phyloP scores from a whole-genome alignment of 805 yeast species.

The Gaillardinia entomophila region DNA sequence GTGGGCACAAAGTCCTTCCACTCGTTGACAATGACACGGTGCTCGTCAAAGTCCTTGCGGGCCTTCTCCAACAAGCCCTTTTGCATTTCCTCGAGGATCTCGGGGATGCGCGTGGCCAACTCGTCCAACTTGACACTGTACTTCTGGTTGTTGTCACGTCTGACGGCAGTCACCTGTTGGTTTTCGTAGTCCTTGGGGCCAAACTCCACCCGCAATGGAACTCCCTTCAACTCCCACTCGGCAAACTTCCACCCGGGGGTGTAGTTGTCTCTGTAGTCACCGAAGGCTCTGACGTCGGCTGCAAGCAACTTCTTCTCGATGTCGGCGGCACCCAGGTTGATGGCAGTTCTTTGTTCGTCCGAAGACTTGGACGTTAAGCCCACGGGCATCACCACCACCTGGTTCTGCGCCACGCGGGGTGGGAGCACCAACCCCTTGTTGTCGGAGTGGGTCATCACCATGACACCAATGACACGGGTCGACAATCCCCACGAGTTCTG shows the following conservation, averaged over 20 bases:
- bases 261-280: constrained; percentile 91
- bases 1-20: constrained; percentile 93
- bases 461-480: constrained; percentile 97
- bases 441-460: constrained; percentile 98
- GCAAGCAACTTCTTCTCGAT: constrained; percentile 58
- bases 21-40: constrained; percentile 72
- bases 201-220: constrained; percentile 86
- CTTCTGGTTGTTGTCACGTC: constrained; percentile 88
- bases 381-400: constrained; percentile 89
- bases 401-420: constrained; percentile 91
- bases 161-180: constrained; percentile 77
- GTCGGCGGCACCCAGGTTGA: constrained; percentile 63
- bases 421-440: constrained; percentile 97
- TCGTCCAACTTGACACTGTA: constrained; percentile 58
- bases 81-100: constrained; percentile 79
- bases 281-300: constrained; percentile 66
- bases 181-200: constrained; percentile 94
- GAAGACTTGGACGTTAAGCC: constrained; percentile 88
- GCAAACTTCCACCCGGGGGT: constrained; percentile 99
- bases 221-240: constrained; percentile 95
- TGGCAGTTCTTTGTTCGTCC: constrained; percentile 64
- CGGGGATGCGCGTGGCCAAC: constrained; percentile 62
- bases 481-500: constrained; percentile 99
- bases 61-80: constrained; percentile 69
- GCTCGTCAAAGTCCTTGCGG: constrained; percentile 75